Evolutionary conservation across 768 basidiomycete genomes (phyloP).

Genomic region (Collybiopsis luxurians): DNA sequence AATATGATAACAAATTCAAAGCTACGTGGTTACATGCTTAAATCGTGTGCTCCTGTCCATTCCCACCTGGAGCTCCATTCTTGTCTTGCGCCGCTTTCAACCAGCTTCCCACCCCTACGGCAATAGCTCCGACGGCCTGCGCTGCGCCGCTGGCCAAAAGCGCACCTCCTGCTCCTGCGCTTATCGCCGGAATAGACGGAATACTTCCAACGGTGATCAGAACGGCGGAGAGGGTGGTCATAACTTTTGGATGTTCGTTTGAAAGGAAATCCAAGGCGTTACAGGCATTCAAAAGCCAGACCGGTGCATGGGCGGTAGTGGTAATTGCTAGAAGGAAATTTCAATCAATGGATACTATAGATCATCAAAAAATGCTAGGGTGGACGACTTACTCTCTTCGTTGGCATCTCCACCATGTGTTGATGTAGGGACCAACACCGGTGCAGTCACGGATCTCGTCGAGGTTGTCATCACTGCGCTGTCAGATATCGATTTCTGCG

Average conservation of each 20-base stretch:
- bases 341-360: constrained; percentile 5
- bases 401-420: constrained; percentile 12
- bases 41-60: background rate
- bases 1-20: no score
- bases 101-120: constrained; percentile 65
- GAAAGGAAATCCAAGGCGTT: constrained; percentile 73
- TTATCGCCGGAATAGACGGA: constrained; percentile 68
- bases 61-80: background rate
- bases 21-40: no score
- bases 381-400: constrained; percentile 21
- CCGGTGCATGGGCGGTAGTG: constrained; percentile 59
- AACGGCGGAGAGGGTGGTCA: constrained; percentile 74
- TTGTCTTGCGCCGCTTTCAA: constrained; percentile 42
- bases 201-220: constrained; percentile 77
- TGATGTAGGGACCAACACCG: background rate
- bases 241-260: constrained; percentile 70
- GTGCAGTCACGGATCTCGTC: constrained; percentile 22
- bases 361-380: background rate
- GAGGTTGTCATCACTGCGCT: constrained; percentile 24
- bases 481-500: constrained; percentile 32
- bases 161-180: constrained; percentile 68
- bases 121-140: constrained; percentile 78
- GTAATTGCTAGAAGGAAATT: constrained; percentile 24
- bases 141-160: constrained; percentile 70
- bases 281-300: constrained; percentile 77